These are phyloP conservation scores for Penicillium decumbens DNA, from an alignment of 2,329 filamentous ascomycete species.

Conservation along the genomic window DNA sequence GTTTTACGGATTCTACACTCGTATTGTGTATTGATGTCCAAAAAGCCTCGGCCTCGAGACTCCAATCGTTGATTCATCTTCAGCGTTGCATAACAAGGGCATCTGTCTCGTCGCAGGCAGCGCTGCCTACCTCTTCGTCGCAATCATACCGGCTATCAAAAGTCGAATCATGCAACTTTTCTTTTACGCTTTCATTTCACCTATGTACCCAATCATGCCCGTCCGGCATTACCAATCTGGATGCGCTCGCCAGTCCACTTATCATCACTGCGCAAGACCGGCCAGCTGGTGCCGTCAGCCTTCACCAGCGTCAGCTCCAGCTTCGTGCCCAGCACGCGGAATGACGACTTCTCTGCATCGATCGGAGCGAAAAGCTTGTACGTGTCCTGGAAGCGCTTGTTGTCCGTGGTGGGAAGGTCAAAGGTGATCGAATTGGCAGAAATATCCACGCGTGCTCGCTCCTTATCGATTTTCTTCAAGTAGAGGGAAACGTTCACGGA, in stretches of 20 bases:
- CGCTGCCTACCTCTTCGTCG: not conserved
- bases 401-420: constrained; percentile 79
- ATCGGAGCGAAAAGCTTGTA: constrained; percentile 75
- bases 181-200: not conserved
- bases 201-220: constrained; percentile 30
- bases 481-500: constrained; percentile 88
- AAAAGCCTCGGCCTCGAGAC: not conserved
- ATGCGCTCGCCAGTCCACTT: constrained; percentile 71
- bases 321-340: constrained; percentile 83
- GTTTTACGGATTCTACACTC: not conserved
- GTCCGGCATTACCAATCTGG: constrained; percentile 77
- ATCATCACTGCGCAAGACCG: constrained; percentile 76
- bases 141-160: not conserved
- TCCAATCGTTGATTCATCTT: not conserved
- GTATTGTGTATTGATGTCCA: not conserved
- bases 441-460: constrained; percentile 68
- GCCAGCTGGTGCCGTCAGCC: constrained; percentile 75
- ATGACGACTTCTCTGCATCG: constrained; percentile 67
- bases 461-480: constrained; percentile 93
- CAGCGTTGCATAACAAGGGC: not conserved
- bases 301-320: constrained; percentile 72
- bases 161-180: not conserved
- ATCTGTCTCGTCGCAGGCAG: not conserved
- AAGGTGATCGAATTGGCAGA: constrained; percentile 59
- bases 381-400: constrained; percentile 71